Evolutionary conservation across 495 filamentous ascomycete species (phyloP), one percentile per base, ranked within the genome.

Genomic region (Daldinia childiae): DNA sequence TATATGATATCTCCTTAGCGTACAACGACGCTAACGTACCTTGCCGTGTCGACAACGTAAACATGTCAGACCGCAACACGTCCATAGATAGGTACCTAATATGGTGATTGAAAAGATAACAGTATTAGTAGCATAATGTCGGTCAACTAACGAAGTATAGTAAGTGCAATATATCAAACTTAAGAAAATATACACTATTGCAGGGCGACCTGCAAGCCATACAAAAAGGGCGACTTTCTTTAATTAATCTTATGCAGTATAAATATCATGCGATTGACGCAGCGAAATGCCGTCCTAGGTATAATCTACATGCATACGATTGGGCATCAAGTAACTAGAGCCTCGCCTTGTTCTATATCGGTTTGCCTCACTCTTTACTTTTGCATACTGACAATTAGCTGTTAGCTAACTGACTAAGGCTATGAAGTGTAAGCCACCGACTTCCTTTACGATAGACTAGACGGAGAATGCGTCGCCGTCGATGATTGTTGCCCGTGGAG

Each of bases 291-390:
- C 52, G n/a, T 51, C 24, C 61, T 52, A 41, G 54, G 54, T 21
- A 8, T 55, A 17, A 1, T 64, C 34, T 34, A 58, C 58, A 68
- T 57, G 63, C 58, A 68, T 57, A 41, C 36, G 59, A 66, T 55
- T 36, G 19, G 32, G 57, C 17, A 62, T 43, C 68, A 71, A 71
- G 7, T 61, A 57, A 58, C 41, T 11, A 48, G 43, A 48, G 19
- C 19, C 43, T 48, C 9, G 43, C 43, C 19, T 48, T 24, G 43
- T 11, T 21, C 43, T 21, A 11, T 48, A 2, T 14, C 19, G 2
- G 24, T 56, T 64, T 56, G 41, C 38, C 58, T 63, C 17, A 34
- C 26, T 38, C 29, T 56, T 55, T 45, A 43, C 43, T 45, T n/a
- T 21, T 45, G n/a, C 41, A 45, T 45, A 45, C 6, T n/a, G n/a